These are phyloP conservation scores for Talaromyces verruculosus DNA, from an alignment of 2,329 filamentous ascomycete genomes.

Conservation along the genomic window DNA sequence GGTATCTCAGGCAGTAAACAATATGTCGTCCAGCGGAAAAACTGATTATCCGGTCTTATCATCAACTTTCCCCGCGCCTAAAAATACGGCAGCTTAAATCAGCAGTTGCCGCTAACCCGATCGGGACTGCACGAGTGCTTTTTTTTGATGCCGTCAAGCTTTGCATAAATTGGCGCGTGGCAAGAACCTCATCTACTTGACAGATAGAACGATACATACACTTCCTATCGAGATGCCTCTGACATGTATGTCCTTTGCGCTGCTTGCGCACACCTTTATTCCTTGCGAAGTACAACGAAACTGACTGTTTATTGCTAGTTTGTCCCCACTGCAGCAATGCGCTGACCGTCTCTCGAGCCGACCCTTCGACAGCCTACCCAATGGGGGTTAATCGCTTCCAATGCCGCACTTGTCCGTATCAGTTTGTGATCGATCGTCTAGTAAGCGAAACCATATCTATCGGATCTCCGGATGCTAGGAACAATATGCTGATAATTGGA, in stretches of 20 bases:
- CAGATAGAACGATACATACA: neutral
- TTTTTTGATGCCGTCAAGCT: conserved; percentile 4
- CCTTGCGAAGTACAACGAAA: neutral
- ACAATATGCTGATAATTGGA: conserved; percentile 29
- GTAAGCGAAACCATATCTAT: conserved; percentile 8
- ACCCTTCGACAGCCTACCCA: conserved; percentile 40
- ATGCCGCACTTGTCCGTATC: conserved; percentile 93
- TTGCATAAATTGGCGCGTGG: neutral
- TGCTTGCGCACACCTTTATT: neutral
- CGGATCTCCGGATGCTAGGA: neutral
- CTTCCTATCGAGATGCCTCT: conserved; percentile 37
- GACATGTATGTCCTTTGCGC: conserved; percentile 35
- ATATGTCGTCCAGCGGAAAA: conserved; percentile 6
- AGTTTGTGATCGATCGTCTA: conserved; percentile 72
- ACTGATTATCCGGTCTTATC: conserved; percentile 14
- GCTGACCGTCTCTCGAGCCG: conserved; percentile 47
- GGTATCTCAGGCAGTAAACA: conserved; percentile 12
- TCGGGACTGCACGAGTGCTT: neutral
- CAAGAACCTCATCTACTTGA: conserved; percentile 1
- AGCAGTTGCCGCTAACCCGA: neutral
- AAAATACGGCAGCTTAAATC: conserved; percentile 1
- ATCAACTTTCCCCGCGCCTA: conserved; percentile 11
- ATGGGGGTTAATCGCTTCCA: conserved; percentile 74
- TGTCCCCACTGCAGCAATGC: conserved; percentile 53
- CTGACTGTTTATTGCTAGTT: conserved; percentile 34